A percentile compares a stretch with the other conserved stretches of the same genome.
Evolutionary conservation across 495 filamentous ascomycete species (phyloP).

Genomic region (Arthonia radiata): DNA sequence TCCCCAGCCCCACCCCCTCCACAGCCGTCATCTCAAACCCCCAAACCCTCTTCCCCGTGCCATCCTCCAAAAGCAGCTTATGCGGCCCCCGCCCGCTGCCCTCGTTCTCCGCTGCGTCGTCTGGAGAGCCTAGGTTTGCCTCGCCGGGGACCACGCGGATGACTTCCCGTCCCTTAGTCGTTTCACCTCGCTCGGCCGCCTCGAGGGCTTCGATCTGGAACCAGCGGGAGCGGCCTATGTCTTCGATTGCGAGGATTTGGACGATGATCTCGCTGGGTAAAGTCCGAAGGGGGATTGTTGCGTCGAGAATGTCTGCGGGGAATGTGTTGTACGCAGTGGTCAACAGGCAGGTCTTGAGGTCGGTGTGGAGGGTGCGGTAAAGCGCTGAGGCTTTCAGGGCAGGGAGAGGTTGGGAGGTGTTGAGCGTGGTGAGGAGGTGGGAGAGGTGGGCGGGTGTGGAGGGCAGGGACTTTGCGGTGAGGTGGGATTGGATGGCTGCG

Average conservation of each 20-base stretch:
- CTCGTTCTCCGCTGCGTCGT: constrained; percentile 5
- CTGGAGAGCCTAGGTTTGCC: constrained; percentile 6
- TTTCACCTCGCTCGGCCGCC: constrained; percentile 58
- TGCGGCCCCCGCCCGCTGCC: constrained; percentile 32
- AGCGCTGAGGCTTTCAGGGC: constrained; percentile 56
- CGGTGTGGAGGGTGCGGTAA: constrained; percentile 53
- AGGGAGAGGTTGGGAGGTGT: constrained; percentile 34
- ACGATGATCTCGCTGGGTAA: constrained; percentile 38
- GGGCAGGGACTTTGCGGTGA: constrained; percentile 10
- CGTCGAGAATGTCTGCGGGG: constrained; percentile 29
- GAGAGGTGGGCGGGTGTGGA: constrained; percentile 12
- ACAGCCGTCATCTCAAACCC: constrained; percentile 49
- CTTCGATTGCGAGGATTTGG: constrained; percentile 67
- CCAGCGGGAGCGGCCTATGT: constrained; percentile 53
- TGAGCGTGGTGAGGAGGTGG: constrained; percentile 13
- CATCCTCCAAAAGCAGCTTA: constrained; percentile 64
- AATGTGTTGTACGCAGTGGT: constrained; percentile 19
- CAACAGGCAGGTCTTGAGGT: constrained; percentile 39
- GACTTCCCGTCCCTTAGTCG: constrained; percentile 56
- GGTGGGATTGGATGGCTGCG: constrained; percentile 8
- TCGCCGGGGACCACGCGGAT: constrained; percentile 40
- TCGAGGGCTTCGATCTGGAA: constrained; percentile 72
- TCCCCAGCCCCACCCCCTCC: constrained; percentile 34
- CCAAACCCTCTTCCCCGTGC: constrained; percentile 37
- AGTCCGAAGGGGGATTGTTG: constrained; percentile 23